Conservation (phyloP, 768 basidiomycete genomes). For the Trametes villosa region DNA sequence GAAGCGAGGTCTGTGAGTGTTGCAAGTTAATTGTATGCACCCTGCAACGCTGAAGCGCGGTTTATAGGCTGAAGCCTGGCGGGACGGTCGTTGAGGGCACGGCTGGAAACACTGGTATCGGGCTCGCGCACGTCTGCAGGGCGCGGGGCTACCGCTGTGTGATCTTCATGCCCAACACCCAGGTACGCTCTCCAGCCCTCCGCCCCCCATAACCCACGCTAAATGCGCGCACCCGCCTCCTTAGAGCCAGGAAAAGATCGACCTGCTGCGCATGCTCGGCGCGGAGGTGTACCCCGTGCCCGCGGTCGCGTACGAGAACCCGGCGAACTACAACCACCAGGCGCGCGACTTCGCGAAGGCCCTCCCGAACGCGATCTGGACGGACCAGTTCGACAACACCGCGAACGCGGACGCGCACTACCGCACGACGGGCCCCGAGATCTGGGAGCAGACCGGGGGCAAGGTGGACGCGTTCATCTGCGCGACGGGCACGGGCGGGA, state of each 20-base stretch:
- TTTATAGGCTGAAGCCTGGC: constrained; percentile 76
- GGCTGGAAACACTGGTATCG: constrained; percentile 97
- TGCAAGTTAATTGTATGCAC: background rate
- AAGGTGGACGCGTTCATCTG: constrained; percentile 90
- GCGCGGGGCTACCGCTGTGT: constrained; percentile 95
- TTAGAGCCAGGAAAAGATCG: constrained; percentile 97
- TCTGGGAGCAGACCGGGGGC: constrained; percentile 88
- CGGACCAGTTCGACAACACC: constrained; percentile 96
- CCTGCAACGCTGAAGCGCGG: background rate
- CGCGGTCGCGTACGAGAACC: constrained; percentile 95
- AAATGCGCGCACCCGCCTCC: background rate
- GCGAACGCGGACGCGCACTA: constrained; percentile 93
- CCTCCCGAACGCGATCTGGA: constrained; percentile 88
- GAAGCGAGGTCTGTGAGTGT: constrained; percentile 71
- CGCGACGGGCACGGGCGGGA: constrained; percentile 95
- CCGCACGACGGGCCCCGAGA: constrained; percentile 91
- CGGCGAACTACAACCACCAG: constrained; percentile 97
- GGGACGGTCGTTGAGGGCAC: constrained; percentile 98
- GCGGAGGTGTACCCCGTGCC: constrained; percentile 97
- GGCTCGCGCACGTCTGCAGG: constrained; percentile 93
- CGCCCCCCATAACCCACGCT: background rate
- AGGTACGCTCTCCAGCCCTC: constrained; percentile 48
- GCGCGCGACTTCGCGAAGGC: constrained; percentile 84
- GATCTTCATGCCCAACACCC: constrained; percentile 97
- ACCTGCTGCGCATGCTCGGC: constrained; percentile 94